phyloP scores from a whole-genome alignment of 2,329 filamentous ascomycete species.

The Claviceps quebecensis region DNA sequence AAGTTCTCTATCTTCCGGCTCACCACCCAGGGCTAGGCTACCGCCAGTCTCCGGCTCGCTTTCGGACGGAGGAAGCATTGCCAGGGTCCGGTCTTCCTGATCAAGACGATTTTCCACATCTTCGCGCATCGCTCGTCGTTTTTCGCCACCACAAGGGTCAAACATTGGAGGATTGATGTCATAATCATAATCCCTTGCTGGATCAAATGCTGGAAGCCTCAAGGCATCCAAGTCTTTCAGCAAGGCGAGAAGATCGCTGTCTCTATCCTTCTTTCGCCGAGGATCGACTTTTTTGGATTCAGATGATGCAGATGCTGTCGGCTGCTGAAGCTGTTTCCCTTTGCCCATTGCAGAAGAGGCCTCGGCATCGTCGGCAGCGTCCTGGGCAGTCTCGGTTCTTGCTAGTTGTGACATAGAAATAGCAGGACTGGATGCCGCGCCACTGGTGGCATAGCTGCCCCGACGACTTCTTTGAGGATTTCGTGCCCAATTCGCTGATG shows the following conservation, averaged over 20 bases:
- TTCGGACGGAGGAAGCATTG: slow-evolving; percentile 38
- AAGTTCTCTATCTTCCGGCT: slow-evolving; percentile 68
- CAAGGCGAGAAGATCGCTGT: slow-evolving; percentile 18
- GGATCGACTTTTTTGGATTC: not conserved
- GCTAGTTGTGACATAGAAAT: slow-evolving; percentile 45
- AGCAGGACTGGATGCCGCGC: slow-evolving; percentile 69
- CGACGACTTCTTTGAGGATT: slow-evolving; percentile 52
- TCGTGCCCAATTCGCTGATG: slow-evolving; percentile 85
- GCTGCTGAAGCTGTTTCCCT: slow-evolving; percentile 8
- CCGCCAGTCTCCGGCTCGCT: slow-evolving; percentile 67
- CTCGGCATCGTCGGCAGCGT: slow-evolving; percentile 23
- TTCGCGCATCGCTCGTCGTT: slow-evolving; percentile 63
- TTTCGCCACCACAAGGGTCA: slow-evolving; percentile 68
- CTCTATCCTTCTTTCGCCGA: slow-evolving; percentile 8
- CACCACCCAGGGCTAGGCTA: slow-evolving; percentile 79
- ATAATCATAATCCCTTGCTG: slow-evolving; percentile 7
- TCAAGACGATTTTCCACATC: slow-evolving; percentile 47
- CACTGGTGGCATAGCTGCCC: slow-evolving; percentile 69
- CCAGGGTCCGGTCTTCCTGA: slow-evolving; percentile 33
- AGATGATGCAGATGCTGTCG: not conserved
- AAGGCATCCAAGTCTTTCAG: slow-evolving; percentile 25
- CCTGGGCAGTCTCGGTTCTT: slow-evolving; percentile 34
- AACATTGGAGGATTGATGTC: slow-evolving; percentile 55
- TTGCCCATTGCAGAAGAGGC: slow-evolving; percentile 12
- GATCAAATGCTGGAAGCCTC: slow-evolving; percentile 14